These are phyloP conservation scores for Penicillium coprophilum DNA, from an alignment of 495 filamentous ascomycete species.

Conservation along the genomic window DNA sequence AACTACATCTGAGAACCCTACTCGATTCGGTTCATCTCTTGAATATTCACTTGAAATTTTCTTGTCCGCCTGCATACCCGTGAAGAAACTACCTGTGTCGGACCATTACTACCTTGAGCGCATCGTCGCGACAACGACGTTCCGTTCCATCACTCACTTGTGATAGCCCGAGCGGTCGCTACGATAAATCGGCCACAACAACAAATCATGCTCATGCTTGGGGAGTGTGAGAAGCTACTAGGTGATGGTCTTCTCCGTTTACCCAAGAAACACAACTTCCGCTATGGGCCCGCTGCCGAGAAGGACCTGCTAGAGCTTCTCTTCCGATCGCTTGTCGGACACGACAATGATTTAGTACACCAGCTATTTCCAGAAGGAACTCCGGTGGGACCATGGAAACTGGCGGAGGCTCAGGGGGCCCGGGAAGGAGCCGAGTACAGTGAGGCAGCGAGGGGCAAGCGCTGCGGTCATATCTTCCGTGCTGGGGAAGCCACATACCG, in stretches of 20 bases:
- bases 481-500: constrained; percentile 87
- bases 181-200: neutral
- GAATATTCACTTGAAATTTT: neutral
- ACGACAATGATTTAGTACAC: constrained; percentile 67
- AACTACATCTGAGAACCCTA: constrained; percentile 1
- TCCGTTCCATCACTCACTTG: constrained; percentile 12
- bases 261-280: constrained; percentile 64
- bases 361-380: constrained; percentile 79
- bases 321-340: constrained; percentile 78
- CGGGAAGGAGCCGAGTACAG: constrained; percentile 93
- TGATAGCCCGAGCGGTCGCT: constrained; percentile 21
- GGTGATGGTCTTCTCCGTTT: constrained; percentile 71
- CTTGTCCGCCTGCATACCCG: constrained; percentile 6
- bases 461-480: constrained; percentile 97
- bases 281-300: constrained; percentile 68
- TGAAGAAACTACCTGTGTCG: constrained; percentile 5
- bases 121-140: constrained; percentile 23
- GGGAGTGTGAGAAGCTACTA: constrained; percentile 76
- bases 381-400: constrained; percentile 64
- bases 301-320: constrained; percentile 72
- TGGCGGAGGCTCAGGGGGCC: constrained; percentile 85
- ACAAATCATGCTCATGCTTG: constrained; percentile 50
- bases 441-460: constrained; percentile 84
- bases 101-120: constrained; percentile 14
- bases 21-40: neutral